These are phyloP conservation scores for Entamoeba histolytica DNA, from an alignment of 208 protist species.

Conservation along the genomic window DNA sequence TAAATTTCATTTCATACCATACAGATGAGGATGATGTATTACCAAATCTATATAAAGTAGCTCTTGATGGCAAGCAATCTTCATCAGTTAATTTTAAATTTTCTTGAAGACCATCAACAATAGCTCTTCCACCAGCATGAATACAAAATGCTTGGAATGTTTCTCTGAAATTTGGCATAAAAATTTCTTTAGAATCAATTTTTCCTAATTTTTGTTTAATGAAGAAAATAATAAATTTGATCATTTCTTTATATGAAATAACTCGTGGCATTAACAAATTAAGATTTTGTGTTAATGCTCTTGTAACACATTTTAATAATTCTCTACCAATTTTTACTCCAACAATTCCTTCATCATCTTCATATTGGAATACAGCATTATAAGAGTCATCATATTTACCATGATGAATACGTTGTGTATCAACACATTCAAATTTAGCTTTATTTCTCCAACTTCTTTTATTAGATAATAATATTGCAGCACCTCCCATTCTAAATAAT, in stretches of 20 bases:
- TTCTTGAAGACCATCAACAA: neutral
- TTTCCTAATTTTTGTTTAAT: neutral
- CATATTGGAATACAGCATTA: neutral
- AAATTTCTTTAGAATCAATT: neutral
- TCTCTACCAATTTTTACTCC: neutral
- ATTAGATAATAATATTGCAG: neutral
- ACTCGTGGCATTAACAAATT: neutral
- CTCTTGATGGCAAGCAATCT: neutral
- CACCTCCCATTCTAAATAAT: neutral
- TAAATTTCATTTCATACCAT: neutral
- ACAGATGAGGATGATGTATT: neutral
- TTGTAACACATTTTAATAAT: neutral
- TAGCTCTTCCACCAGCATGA: neutral
- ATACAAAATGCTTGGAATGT: neutral
- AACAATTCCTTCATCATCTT: neutral
- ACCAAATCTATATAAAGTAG: neutral
- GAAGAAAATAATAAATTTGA: neutral
- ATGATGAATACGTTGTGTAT: neutral
- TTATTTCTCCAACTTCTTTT: neutral
- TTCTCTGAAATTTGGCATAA: neutral
- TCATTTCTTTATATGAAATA: neutral
- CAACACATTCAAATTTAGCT: neutral
- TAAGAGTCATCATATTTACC: neutral
- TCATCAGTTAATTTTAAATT: neutral
- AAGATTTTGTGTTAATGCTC: neutral